Evolutionary conservation across 495 filamentous ascomycete genomes (phyloP).

Genomic region (Aspergillus homomorphus): DNA sequence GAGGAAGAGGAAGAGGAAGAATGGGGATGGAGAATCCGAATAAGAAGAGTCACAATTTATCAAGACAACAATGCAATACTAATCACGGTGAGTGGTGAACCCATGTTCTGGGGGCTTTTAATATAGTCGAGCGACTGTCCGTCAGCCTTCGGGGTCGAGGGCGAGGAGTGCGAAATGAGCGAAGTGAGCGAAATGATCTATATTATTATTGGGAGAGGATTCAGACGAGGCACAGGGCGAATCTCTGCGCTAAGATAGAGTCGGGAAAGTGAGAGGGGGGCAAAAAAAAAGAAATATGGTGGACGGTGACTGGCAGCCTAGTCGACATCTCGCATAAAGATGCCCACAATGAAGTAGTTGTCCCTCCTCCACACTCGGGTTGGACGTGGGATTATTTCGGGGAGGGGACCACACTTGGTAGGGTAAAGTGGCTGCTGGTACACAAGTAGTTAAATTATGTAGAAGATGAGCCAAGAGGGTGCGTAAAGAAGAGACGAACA

Average conservation of each 20-base stretch:
- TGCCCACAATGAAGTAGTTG: slow-evolving; percentile 1
- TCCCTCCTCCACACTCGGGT: background rate
- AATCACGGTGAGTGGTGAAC: background rate
- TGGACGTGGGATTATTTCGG: slow-evolving; percentile 3
- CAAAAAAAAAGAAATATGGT: background rate
- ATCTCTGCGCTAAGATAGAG: background rate
- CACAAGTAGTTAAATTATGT: no score
- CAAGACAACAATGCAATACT: background rate
- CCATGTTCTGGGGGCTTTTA: background rate
- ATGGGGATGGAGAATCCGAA: background rate
- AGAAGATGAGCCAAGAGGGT: background rate
- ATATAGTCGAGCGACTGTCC: background rate
- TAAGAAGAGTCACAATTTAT: background rate
- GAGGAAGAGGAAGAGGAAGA: background rate
- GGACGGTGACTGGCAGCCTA: background rate
- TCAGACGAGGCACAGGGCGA: background rate
- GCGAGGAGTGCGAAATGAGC: background rate
- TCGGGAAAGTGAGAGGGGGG: background rate
- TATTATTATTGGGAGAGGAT: background rate
- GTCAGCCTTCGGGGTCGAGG: background rate
- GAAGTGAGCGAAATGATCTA: background rate
- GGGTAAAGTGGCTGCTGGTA: background rate
- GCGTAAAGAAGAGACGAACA: no score
- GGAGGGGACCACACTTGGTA: no score
- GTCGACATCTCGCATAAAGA: background rate